Conservation (phyloP, 768 basidiomycete genomes). For the Termitomyces sp. region DNA sequence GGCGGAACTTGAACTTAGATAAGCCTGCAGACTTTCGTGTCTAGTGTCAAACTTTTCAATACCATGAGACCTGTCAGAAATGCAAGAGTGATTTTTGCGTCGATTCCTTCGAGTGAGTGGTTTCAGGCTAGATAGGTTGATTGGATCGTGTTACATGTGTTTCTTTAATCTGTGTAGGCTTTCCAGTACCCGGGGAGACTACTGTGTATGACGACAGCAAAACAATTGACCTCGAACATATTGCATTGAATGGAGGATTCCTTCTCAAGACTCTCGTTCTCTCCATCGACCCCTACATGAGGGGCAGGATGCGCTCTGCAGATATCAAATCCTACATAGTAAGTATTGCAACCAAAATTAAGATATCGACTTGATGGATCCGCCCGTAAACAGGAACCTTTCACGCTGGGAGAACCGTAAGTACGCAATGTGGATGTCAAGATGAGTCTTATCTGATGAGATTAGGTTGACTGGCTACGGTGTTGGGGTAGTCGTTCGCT, state of each 20-base stretch:
- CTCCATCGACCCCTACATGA: slow-evolving; percentile 40
- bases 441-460: background rate
- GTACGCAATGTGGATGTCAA: background rate
- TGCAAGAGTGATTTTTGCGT: background rate
- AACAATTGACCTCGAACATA: slow-evolving; percentile 37
- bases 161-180: background rate
- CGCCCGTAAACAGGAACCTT: background rate
- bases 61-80: slow-evolving; percentile 2
- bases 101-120: background rate
- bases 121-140: background rate
- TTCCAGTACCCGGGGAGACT: slow-evolving; percentile 26
- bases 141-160: no score
- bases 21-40: background rate
- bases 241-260: slow-evolving; percentile 14
- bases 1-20: background rate
- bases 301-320: slow-evolving; percentile 28
- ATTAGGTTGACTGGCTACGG: slow-evolving; percentile 14
- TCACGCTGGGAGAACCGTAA: slow-evolving; percentile 20
- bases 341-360: background rate
- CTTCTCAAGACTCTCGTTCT: slow-evolving; percentile 39
- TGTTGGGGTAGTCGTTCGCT: slow-evolving; percentile 15
- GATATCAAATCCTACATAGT: slow-evolving; percentile 14
- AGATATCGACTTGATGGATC: slow-evolving; percentile 1
- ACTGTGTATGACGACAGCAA: slow-evolving; percentile 30
- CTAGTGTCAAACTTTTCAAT: background rate